Conservation (phyloP, 768 basidiomycete species). For the Termitomyces sp. region DNA sequence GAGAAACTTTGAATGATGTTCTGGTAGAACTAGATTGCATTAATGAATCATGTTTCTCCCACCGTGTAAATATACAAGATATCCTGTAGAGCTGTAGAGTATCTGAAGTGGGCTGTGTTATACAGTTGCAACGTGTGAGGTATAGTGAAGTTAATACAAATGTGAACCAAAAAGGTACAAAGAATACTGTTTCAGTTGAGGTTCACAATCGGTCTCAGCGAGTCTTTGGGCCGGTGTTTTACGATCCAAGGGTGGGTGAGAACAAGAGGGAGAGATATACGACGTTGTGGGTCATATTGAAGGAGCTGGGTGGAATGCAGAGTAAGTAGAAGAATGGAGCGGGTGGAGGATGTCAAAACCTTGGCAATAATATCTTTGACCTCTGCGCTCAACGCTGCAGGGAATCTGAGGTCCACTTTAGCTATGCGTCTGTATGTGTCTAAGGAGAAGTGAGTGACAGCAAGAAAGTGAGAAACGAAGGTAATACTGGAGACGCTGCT, state of each 20-base stretch:
- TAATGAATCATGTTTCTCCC: background rate
- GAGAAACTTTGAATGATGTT: background rate
- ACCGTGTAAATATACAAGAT: background rate
- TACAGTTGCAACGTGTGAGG: background rate
- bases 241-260: conserved; percentile 84
- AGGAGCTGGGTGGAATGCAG: conserved; percentile 62
- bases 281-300: conserved; percentile 71
- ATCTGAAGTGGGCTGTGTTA: background rate
- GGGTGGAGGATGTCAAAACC: conserved; percentile 28
- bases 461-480: background rate
- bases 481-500: conserved; percentile 62
- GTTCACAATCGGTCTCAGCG: conserved; percentile 16
- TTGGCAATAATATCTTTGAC: conserved; percentile 60
- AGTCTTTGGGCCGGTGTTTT: conserved; percentile 52
- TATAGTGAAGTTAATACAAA: background rate
- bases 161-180: background rate
- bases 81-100: background rate
- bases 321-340: background rate
- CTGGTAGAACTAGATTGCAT: background rate
- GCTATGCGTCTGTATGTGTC: conserved; percentile 91
- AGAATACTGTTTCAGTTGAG: background rate
- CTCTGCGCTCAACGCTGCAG: conserved; percentile 51
- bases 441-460: conserved; percentile 17
- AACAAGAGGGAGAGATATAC: conserved; percentile 72
- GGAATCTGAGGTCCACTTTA: conserved; percentile 75